A percentile compares a stretch with the other conserved stretches of the same genome.
These are phyloP conservation scores for Zygosaccharomyces sapae DNA, from an alignment of 1,139 yeast genomes.

Conservation along the genomic window DNA sequence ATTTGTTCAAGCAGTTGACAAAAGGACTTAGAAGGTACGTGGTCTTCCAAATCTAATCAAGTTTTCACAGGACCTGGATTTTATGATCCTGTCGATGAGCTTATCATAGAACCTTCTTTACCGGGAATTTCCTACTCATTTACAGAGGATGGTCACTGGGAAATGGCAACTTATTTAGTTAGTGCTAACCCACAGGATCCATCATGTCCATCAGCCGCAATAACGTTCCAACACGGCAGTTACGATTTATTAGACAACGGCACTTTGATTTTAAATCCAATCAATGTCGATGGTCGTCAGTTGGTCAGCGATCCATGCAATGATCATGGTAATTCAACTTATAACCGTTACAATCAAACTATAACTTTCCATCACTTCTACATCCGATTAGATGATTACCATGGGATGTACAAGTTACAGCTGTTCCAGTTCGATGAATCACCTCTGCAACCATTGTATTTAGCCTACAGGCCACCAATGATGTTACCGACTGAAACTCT, in stretches of 20 bases:
- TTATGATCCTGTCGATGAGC: constrained; percentile 92
- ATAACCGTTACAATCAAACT: constrained; percentile 66
- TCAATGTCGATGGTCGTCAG: constrained; percentile 89
- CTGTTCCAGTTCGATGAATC: constrained; percentile 80
- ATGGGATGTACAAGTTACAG: constrained; percentile 74
- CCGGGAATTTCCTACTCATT: constrained; percentile 93
- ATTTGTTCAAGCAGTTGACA: constrained; percentile 18
- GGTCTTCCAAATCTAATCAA: constrained; percentile 90
- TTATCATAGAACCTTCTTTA: constrained; percentile 86
- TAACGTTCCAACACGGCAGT: constrained; percentile 86
- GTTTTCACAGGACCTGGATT: constrained; percentile 97
- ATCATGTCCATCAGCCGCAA: constrained; percentile 73
- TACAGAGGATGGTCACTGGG: constrained; percentile 85
- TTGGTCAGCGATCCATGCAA: constrained; percentile 81
- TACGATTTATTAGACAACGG: constrained; percentile 65
- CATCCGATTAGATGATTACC: constrained; percentile 67
- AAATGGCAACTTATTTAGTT: constrained; percentile 82
- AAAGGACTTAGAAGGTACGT: constrained; percentile 64
- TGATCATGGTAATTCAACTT: constrained; percentile 52
- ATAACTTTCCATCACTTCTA: constrained; percentile 57
- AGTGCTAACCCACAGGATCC: constrained; percentile 69
- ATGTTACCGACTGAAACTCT: constrained; percentile 91
- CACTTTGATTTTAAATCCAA: constrained; percentile 63
- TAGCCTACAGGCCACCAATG: constrained; percentile 89
- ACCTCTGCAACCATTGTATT: constrained; percentile 77